A percentile compares a stretch with the other conserved stretches of the same genome.
These are phyloP conservation scores for Phaffia rhodozyma DNA, from an alignment of 1,284 basidiomycete species.

Conservation along the genomic window DNA sequence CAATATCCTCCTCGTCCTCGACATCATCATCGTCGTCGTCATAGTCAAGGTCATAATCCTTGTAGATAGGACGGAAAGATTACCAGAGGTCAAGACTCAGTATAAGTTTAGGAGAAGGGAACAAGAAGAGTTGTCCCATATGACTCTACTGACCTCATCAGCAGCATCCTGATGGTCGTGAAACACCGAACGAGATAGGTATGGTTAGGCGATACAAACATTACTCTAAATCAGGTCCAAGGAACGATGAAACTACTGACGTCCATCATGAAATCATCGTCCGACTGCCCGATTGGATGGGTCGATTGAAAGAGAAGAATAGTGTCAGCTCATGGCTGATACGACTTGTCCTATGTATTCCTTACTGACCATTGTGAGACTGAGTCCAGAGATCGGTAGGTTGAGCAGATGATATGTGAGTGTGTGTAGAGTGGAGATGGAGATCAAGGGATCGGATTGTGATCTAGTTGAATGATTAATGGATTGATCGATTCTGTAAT, in stretches of 20 bases:
- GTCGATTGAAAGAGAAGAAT: neutral
- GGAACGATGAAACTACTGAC: conserved; percentile 21
- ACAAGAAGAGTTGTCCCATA: neutral
- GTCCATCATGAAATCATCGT: conserved; percentile 38
- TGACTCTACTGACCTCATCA: conserved; percentile 30
- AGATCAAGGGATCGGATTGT: too few species aligned
- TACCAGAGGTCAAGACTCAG: neutral
- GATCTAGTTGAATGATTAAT: too few species aligned
- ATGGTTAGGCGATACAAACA: neutral
- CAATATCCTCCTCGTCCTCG: conserved; percentile 56
- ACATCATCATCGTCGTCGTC: conserved; percentile 71
- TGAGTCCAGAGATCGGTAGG: too few species aligned
- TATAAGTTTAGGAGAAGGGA: neutral
- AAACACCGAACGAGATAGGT: neutral
- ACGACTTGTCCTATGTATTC: too few species aligned
- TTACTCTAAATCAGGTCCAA: neutral
- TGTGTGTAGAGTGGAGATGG: too few species aligned
- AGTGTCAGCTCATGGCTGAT: too few species aligned
- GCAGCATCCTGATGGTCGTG: conserved; percentile 29
- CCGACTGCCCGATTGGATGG: conserved; percentile 28
- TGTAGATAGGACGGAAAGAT: neutral
- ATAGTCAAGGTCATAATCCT: conserved; percentile 97
- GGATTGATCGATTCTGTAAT: too few species aligned
- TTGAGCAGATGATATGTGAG: too few species aligned
- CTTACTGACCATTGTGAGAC: too few species aligned